A percentile compares a stretch with the other conserved stretches of the same genome.
phyloP scores from a whole-genome alignment of 108 stramenopile species.

The Cyclostephanos tholiformis region DNA sequence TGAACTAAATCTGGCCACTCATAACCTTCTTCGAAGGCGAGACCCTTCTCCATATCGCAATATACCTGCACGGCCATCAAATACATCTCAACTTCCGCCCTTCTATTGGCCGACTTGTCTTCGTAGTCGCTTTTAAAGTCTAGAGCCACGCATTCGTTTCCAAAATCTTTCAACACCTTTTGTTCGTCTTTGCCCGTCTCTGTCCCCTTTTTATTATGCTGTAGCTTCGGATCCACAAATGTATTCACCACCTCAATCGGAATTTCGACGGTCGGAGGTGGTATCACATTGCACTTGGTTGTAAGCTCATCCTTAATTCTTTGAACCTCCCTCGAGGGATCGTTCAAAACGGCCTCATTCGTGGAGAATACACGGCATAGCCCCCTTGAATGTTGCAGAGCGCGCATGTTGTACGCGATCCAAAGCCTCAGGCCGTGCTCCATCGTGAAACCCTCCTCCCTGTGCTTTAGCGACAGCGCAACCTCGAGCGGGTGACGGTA shows the following conservation, averaged over 20 bases:
- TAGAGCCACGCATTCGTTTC: constrained; percentile 60
- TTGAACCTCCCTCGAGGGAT: constrained; percentile 74
- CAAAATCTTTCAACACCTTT: constrained; percentile 47
- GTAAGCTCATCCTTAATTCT: constrained; percentile 79
- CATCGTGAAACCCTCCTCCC: constrained; percentile 65
- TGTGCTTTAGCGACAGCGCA: constrained; percentile 81
- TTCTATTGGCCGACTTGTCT: constrained; percentile 33
- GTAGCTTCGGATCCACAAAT: constrained; percentile 82
- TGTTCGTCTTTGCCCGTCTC: constrained; percentile 12
- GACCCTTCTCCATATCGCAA: constrained; percentile 77
- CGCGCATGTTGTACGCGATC: constrained; percentile 89
- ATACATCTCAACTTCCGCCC: constrained; percentile 61
- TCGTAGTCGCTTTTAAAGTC: constrained; percentile 56
- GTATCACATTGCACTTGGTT: constrained; percentile 64
- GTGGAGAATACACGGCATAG: constrained; percentile 79
- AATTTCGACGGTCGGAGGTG: constrained; percentile 57
- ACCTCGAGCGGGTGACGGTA: constrained; percentile 94
- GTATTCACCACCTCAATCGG: constrained; percentile 67
- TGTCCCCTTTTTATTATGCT: constrained; percentile 68
- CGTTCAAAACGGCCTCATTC: constrained; percentile 72
- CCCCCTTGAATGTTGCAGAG: constrained; percentile 72
- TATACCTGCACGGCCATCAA: constrained; percentile 75
- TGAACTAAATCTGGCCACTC: constrained; percentile 64
- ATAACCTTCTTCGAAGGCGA: constrained; percentile 67
- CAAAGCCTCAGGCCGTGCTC: constrained; percentile 79